Evolutionary conservation across 495 filamentous ascomycete species (phyloP).

Genomic region (Aspergillus coremiiformis): DNA sequence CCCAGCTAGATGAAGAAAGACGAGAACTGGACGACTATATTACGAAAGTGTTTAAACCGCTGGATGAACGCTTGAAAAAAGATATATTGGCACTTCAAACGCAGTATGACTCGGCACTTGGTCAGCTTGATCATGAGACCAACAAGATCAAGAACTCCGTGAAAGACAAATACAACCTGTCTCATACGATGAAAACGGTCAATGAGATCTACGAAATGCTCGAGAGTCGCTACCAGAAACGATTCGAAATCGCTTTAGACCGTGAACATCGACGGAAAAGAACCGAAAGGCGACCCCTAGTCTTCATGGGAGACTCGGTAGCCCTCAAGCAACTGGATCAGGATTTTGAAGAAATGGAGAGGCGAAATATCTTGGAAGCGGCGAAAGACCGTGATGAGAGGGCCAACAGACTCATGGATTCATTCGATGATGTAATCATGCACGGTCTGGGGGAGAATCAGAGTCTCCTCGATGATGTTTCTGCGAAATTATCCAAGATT

Average conservation of each 20-base stretch:
- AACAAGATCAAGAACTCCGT: conserved; percentile 28
- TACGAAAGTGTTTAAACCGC: conserved; percentile 42
- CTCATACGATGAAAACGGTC: conserved; percentile 40
- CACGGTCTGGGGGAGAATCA: conserved; percentile 47
- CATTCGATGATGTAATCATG: conserved; percentile 46
- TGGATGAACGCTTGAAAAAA: conserved; percentile 44
- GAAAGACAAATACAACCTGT: conserved; percentile 29
- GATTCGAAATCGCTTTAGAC: conserved; percentile 44
- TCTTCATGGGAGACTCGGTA: conserved; percentile 43
- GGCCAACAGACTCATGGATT: conserved; percentile 47
- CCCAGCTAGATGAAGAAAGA: conserved; percentile 49
- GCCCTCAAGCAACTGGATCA: conserved; percentile 42
- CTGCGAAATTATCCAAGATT: conserved; percentile 32
- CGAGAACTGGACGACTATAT: conserved; percentile 48
- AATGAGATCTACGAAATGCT: conserved; percentile 42
- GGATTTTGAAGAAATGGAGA: conserved; percentile 50
- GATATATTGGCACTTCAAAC: conserved; percentile 47
- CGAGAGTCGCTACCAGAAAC: conserved; percentile 45
- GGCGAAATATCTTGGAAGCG: conserved; percentile 43
- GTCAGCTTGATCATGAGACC: conserved; percentile 37
- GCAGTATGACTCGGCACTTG: conserved; percentile 40
- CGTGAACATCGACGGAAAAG: conserved; percentile 47
- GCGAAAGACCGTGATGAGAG: conserved; percentile 43
- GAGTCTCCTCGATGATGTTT: conserved; percentile 43
- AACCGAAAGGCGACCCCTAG: conserved; percentile 43